Base-by-base conservation (phyloP, 352 stramenopile species). In the Pythium phragmiticola region DNA sequence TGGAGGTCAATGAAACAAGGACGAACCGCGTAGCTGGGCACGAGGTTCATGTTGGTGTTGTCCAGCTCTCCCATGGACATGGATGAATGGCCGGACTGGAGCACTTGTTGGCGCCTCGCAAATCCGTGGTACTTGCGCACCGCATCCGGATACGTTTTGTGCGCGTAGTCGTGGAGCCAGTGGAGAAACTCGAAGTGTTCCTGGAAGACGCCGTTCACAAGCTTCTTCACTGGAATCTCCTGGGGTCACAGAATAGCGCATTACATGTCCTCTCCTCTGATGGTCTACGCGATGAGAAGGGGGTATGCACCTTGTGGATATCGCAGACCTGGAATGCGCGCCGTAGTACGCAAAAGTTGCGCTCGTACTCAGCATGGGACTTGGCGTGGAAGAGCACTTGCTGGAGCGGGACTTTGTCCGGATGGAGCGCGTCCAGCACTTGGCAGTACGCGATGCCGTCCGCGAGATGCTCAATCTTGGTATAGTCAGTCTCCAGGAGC, bases 181-280 rank as follows among this genome's bases (percentile, higher is more conserved):
- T 92, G 80, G 48, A 92, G 72, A 46, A 92, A 90, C 60, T 90
- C 81, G 57, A 92, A 90, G 67, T 92, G 84, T 59, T 90, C 84
- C 34, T 92, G 84, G 57, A 92, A 92, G 12, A 90, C 65, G 16
- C 84, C 84, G 19, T 82, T 65, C 14, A 88, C 70, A 17, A 90
- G 69, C 63, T 92, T 90, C 52, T 72, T 74, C 19, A 88, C 71
- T 1, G 81, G 78, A 12, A 92, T 77, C 54, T 92, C 82, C 82
- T 90, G 46, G 13, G 16, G 21, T 8, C 13, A 41, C 36, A 41
- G 13, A 41, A 41, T 41, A 41, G 36, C 23, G n/a, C 30, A 13
- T 52, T 13, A 56, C 4, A 1, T 5, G 28, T 4, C 23, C 36
- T 41, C 6, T 23, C n/a, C 30, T 43, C 42, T 19, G 13, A 42